Conservation (phyloP, 768 basidiomycete species). For the Solioccasus polychromus region DNA sequence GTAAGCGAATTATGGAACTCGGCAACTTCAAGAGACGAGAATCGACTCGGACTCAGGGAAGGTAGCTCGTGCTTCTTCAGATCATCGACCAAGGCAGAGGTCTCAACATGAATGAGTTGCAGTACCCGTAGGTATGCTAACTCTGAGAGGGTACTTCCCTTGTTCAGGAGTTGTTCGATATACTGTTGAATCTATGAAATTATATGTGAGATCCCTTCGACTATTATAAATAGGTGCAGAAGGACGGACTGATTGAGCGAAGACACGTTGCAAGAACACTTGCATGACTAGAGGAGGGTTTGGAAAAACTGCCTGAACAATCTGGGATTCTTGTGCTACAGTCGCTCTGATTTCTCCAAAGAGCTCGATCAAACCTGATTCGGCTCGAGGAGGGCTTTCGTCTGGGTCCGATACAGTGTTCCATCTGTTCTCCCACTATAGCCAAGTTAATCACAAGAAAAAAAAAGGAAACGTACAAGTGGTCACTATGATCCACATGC, state of each 20-base stretch:
- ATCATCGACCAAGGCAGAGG: conserved; percentile 80
- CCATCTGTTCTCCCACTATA: conserved; percentile 59
- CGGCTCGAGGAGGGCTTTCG: conserved; percentile 68
- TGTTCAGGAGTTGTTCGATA: conserved; percentile 83
- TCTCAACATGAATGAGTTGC: conserved; percentile 80
- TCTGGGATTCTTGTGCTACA: conserved; percentile 93
- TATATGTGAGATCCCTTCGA: conserved; percentile 9
- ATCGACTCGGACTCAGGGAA: conserved; percentile 53
- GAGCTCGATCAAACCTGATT: conserved; percentile 74
- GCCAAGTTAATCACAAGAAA: neutral
- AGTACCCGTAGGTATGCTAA: conserved; percentile 89
- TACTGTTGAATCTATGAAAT: conserved; percentile 86
- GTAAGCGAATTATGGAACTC: conserved; percentile 59
- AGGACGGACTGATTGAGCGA: conserved; percentile 85
- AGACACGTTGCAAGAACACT: conserved; percentile 94
- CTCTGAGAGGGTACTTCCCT: conserved; percentile 73
- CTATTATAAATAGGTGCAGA: neutral
- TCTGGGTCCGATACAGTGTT: conserved; percentile 75
- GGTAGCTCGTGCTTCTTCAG: conserved; percentile 88
- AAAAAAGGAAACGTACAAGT: conserved; percentile 45
- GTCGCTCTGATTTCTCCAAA: conserved; percentile 87
- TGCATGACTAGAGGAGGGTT: conserved; percentile 97
- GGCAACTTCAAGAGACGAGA: conserved; percentile 54
- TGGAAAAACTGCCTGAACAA: conserved; percentile 98
- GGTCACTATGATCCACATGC: conserved; percentile 51